Conservation (phyloP, 2,329 filamentous ascomycete species). For the Ophiobolus disseminans region DNA sequence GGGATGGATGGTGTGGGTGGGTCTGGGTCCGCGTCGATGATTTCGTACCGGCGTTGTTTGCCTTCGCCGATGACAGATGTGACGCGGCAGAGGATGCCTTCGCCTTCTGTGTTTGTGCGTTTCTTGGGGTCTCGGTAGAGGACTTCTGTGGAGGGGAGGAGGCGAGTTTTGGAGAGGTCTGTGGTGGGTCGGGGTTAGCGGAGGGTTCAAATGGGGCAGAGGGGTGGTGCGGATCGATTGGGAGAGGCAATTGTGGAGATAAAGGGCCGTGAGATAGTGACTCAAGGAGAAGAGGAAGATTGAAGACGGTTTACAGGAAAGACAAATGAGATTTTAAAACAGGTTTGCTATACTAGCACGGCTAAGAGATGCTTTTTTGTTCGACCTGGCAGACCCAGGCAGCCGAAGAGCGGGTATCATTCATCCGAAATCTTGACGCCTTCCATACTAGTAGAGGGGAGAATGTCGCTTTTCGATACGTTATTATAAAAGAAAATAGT, state of each 20-base stretch:
- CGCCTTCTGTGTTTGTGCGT: slow-evolving; percentile 51
- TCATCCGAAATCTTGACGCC: too few species aligned
- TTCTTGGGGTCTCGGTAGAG: slow-evolving; percentile 58
- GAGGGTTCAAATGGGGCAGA: slow-evolving; percentile 1
- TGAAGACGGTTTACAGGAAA: background rate
- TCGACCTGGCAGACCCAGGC: too few species aligned
- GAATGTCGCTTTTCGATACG: too few species aligned
- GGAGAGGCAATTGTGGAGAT: background rate
- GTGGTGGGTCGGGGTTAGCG: slow-evolving; percentile 1
- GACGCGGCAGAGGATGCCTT: slow-evolving; percentile 60
- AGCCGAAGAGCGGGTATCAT: too few species aligned
- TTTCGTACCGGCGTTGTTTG: slow-evolving; percentile 61
- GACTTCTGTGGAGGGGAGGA: slow-evolving; percentile 55
- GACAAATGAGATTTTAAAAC: background rate
- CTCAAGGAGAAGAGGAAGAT: background rate
- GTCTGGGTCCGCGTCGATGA: slow-evolving; percentile 58
- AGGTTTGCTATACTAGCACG: background rate
- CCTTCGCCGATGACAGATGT: slow-evolving; percentile 61
- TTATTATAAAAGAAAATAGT: too few species aligned
- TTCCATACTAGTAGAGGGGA: too few species aligned
- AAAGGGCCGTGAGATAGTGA: background rate
- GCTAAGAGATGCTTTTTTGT: background rate
- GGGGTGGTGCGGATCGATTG: background rate
- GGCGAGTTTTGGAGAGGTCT: slow-evolving; percentile 27
- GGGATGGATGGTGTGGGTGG: slow-evolving; percentile 47